Percentiles rank a stretch among this genome's conserved stretches.
These are phyloP conservation scores for Trebouxia sp. DNA, from an alignment of 139 green algal genomes.

Conservation along the genomic window DNA sequence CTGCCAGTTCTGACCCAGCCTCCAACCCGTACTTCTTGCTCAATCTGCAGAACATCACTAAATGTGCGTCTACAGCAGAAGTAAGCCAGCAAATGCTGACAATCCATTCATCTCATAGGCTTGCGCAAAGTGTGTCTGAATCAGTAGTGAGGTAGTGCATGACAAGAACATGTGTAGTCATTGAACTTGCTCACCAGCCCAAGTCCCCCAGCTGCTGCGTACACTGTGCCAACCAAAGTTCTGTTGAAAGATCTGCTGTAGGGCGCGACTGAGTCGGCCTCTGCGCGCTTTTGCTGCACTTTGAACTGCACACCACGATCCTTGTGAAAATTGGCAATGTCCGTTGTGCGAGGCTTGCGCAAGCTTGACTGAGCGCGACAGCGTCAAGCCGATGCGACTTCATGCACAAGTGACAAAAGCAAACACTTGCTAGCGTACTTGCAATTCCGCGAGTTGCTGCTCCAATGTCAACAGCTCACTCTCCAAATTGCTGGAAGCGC, in stretches of 20 bases:
- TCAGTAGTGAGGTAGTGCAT: neutral
- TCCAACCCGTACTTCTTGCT: conserved; percentile 77
- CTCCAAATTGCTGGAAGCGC: neutral
- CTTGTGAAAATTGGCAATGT: no score
- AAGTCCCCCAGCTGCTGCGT: conserved; percentile 60
- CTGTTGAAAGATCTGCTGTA: conserved; percentile 59
- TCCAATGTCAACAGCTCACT: conserved; percentile 48
- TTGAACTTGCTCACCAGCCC: conserved; percentile 52
- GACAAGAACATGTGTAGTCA: neutral
- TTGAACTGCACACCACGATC: conserved; percentile 28
- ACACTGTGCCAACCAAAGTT: conserved; percentile 64
- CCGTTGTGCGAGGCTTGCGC: neutral
- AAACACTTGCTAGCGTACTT: conserved; percentile 31
- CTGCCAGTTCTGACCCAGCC: conserved; percentile 99
- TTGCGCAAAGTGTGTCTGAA: no score
- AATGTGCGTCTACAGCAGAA: neutral
- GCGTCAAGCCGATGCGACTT: neutral
- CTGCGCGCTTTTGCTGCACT: conserved; percentile 45
- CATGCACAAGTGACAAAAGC: neutral
- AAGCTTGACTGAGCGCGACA: neutral
- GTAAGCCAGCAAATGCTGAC: neutral
- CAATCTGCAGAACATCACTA: conserved; percentile 54
- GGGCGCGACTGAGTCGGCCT: conserved; percentile 43
- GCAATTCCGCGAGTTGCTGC: conserved; percentile 52
- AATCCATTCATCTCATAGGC: no score